phyloP scores from a whole-genome alignment of 148 eudicot species.

The Arctostaphylos glauca region DNA sequence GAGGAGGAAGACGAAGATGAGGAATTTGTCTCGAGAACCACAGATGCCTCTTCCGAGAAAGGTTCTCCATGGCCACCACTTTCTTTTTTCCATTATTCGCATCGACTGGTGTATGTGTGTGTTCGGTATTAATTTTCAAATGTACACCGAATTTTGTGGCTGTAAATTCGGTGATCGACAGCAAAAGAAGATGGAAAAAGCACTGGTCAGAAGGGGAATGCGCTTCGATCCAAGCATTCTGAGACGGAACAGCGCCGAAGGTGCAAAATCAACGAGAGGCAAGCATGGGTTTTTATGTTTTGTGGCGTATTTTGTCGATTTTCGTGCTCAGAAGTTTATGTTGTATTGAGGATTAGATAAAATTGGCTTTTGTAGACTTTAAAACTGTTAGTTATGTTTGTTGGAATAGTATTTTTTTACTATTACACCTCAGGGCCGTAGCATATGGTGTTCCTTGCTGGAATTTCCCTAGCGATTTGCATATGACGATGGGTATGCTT shows the following conservation, averaged over 20 bases:
- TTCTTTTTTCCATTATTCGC: neutral
- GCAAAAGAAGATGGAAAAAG: slow-evolving; percentile 47
- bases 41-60: slow-evolving; percentile 56
- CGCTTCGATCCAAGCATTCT: slow-evolving; percentile 77
- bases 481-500: neutral
- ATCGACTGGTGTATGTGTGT: neutral
- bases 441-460: neutral
- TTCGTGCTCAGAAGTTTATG: neutral
- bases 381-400: neutral
- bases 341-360: neutral
- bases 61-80: slow-evolving; percentile 30
- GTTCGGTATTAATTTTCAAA: neutral
- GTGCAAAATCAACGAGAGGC: slow-evolving; percentile 92
- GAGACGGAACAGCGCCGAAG: slow-evolving; percentile 96
- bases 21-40: slow-evolving; percentile 37
- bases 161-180: slow-evolving; percentile 11
- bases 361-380: too few species aligned
- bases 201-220: slow-evolving; percentile 47
- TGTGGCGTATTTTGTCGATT: neutral
- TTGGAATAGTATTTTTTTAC: neutral
- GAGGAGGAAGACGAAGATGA: slow-evolving; percentile 62
- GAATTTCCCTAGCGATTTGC: neutral
- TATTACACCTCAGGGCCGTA: neutral
- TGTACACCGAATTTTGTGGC: neutral
- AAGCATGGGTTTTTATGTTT: slow-evolving; percentile 3